phyloP scores from a whole-genome alignment of 306 rosid species.

The Pterocarpus santalinus region DNA sequence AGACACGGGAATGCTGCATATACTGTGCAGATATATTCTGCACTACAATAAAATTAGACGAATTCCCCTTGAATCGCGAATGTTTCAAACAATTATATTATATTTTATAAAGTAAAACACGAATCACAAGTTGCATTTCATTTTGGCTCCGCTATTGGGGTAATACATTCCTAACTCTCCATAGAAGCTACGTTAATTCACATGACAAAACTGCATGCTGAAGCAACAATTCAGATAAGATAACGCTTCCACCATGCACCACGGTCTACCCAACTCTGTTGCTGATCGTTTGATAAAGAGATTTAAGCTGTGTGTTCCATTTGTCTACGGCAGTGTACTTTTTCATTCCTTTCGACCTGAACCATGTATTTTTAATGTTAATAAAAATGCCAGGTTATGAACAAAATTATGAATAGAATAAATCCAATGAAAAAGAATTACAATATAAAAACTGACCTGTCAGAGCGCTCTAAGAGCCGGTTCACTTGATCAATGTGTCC shows the following conservation, averaged over 20 bases:
- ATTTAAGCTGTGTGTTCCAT: conserved; percentile 92
- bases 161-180: conserved; percentile 42
- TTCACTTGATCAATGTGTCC: conserved; percentile 99
- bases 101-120: conserved; percentile 33
- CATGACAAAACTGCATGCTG: conserved; percentile 55
- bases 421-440: conserved; percentile 1
- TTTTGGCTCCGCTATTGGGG: conserved; percentile 42
- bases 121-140: conserved; percentile 44
- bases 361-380: conserved; percentile 39
- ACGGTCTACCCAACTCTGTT: conserved; percentile 72
- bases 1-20: background rate
- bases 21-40: conserved; percentile 14
- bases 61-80: conserved; percentile 21
- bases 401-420: conserved; percentile 7
- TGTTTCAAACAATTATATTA: conserved; percentile 35
- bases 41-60: conserved; percentile 1
- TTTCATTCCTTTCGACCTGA: conserved; percentile 96
- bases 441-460: conserved; percentile 60
- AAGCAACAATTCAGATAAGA: conserved; percentile 34
- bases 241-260: conserved; percentile 14
- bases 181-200: conserved; percentile 44
- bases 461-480: conserved; percentile 90
- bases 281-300: conserved; percentile 79
- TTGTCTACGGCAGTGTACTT: conserved; percentile 91
- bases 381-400: conserved; percentile 1